Evolutionary conservation across 148 eudicot genomes (phyloP), one percentile per base, ranked within the genome.

Genomic region (Pharnaceum exiguum): DNA sequence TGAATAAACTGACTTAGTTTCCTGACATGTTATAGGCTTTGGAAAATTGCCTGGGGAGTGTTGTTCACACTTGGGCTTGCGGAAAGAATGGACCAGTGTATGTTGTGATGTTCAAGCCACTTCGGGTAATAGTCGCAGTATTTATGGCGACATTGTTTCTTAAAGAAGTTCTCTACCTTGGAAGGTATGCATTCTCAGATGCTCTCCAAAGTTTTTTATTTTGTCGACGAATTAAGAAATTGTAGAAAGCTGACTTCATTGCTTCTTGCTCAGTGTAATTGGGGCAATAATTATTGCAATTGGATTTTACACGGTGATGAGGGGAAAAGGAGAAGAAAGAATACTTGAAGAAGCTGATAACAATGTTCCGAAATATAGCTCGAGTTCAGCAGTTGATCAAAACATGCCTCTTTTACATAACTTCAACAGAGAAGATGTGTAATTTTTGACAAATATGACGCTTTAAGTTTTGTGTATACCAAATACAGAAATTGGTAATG

Each of bases 281-380:
- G 72, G 77, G 33, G 72, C 68, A n/a, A 24, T 27, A 5, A 36
- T 45, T 3, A 62, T 67, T 49, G 77, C 65, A 17, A 15, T 62
- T 2, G 68, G 77, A 43, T 73, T 73, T 15, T 67, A 67, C 65
- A 57, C 77, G 0, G 77, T 72, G 26, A 72, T 56, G 72, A 67
- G 37, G 35, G 77, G 77, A 6, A 72, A 72, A 72, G 72, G 68
- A 1, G 70, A 60, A 12, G 72, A 72, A 54, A 64, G 50, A 19
- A 33, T 7, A 10, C 9, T 10, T 3, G 51, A 61, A 56, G 22
- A 23, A 10, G 30, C 11, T 25, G 59, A 25, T 46, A 64, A 31
- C 31, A 39, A 26, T 43, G 13, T 13, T 10, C 40, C 30, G 50
- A 19, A 16, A 45, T 19, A 6, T 12, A 35, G n/a, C n/a, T 24